phyloP scores from a whole-genome alignment of 1,284 basidiomycete species.

The Gomphus sp. region DNA sequence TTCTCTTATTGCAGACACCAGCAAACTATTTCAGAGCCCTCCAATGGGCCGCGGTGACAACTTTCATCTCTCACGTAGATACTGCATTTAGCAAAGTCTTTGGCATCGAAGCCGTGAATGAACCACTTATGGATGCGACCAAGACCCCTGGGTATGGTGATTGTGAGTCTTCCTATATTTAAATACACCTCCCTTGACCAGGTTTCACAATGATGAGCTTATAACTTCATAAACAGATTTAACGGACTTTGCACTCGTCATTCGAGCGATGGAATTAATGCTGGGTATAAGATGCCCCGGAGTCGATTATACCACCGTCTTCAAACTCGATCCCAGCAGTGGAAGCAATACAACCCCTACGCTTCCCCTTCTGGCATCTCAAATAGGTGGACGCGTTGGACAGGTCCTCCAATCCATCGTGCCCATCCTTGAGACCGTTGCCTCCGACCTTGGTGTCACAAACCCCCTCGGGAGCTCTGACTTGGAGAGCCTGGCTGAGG shows the following conservation, averaged over 20 bases:
- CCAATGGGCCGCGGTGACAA: slow-evolving; percentile 72
- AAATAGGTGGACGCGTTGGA: slow-evolving; percentile 31
- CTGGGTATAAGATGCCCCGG: slow-evolving; percentile 37
- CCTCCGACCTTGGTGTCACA: slow-evolving; percentile 24
- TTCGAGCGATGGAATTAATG: slow-evolving; percentile 53
- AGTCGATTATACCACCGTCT: not conserved
- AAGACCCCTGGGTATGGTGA: slow-evolving; percentile 58
- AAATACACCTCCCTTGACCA: not conserved
- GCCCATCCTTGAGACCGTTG: slow-evolving; percentile 40
- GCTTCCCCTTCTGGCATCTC: not conserved
- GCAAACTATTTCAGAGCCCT: slow-evolving; percentile 68
- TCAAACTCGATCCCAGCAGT: not conserved
- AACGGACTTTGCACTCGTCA: slow-evolving; percentile 55
- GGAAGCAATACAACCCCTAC: not conserved
- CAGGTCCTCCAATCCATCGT: slow-evolving; percentile 27
- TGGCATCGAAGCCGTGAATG: slow-evolving; percentile 66
- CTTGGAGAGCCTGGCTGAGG: not conserved
- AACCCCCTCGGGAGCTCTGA: slow-evolving; percentile 7
- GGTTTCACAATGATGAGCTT: not conserved
- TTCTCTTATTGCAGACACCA: slow-evolving; percentile 34
- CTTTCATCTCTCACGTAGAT: slow-evolving; percentile 58
- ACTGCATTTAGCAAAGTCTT: slow-evolving; percentile 57
- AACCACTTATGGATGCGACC: slow-evolving; percentile 59
- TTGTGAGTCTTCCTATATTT: slow-evolving; percentile 31
- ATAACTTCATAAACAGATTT: slow-evolving; percentile 39